Base-by-base conservation (phyloP, 2,329 filamentous ascomycete genomes). In the Trichoderma semiorbis region DNA sequence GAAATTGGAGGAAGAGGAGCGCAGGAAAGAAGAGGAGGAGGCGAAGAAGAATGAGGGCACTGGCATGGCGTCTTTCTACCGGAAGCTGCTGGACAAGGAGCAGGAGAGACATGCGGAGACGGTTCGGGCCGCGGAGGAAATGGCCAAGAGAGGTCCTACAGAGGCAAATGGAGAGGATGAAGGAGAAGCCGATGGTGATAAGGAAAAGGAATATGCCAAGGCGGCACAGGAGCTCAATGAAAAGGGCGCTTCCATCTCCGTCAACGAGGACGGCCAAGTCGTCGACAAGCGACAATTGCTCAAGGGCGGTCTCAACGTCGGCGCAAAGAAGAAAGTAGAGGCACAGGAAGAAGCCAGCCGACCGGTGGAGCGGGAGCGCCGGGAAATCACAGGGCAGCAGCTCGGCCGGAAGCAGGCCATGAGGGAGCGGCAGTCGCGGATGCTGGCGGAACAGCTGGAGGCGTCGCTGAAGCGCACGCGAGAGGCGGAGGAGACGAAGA, bases 211-310 rank as follows among this genome's bases (percentile, higher is more conserved):
- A 0, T 90, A 91, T 21, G 87, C 87, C 2, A 88, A 94, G 39
- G 77, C 90, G n/a, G 91, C 91, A 5, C 85, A 84, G 62, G 90
- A 93, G 76, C 86, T 94, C 67, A 91, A 91, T 69, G 86, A 88
- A 50, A 89, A 85, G 73, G 89, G 84, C 74, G 90, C 83, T 0
- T 83, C 84, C 4, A 87, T 96, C 50, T 87, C 89, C 8, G 82
- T 95, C 76, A 95, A 95, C 77, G 93, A 96, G 73, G 93, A 96
- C 50, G 93, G 93, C 0, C 89, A 95, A 78, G 90, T 96, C 2
- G 91, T 93, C 30, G 93, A 97, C 79, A 95, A 94, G 84, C 86
- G 93, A n/a, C 91, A 96, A 79, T 84, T 96, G 10, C 86, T 97
- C 7, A 87, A 84, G 61, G 91, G 92, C 7, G 93, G 93, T 30